Evolutionary conservation across 2,329 filamentous ascomycete species (phyloP).

Genomic region (Spiromastix sp.): DNA sequence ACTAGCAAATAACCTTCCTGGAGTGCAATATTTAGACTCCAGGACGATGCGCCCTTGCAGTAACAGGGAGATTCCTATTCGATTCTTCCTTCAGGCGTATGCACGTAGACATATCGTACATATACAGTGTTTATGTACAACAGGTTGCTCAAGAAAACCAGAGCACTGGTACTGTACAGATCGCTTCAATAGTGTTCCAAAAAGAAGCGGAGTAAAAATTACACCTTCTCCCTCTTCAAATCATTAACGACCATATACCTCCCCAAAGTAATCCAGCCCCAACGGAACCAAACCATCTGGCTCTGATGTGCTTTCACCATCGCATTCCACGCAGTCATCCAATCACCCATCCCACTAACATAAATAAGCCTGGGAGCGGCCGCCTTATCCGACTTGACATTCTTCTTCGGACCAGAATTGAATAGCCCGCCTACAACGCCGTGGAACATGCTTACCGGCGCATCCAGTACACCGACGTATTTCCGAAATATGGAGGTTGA

Average conservation of each 20-base stretch:
- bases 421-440: conserved; percentile 36
- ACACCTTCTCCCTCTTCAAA: conserved; percentile 43
- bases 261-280: conserved; percentile 84
- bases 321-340: conserved; percentile 63
- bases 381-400: conserved; percentile 5
- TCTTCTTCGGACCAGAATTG: neutral
- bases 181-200: too few species aligned
- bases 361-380: conserved; percentile 46
- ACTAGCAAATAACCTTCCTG: too few species aligned
- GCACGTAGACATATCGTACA: too few species aligned
- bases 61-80: too few species aligned
- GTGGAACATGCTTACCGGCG: conserved; percentile 56
- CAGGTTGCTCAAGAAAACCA: too few species aligned
- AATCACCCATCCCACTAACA: conserved; percentile 54
- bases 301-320: conserved; percentile 88
- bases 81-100: too few species aligned
- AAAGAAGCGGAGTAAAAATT: neutral
- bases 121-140: too few species aligned
- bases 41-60: too few species aligned
- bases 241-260: conserved; percentile 97
- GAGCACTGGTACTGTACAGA: too few species aligned
- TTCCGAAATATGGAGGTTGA: conserved; percentile 66
- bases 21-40: too few species aligned
- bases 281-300: conserved; percentile 98
- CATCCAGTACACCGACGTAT: conserved; percentile 68